Base-by-base conservation (phyloP, 2,329 filamentous ascomycete genomes). In the Fusarium albosuccineum region DNA sequence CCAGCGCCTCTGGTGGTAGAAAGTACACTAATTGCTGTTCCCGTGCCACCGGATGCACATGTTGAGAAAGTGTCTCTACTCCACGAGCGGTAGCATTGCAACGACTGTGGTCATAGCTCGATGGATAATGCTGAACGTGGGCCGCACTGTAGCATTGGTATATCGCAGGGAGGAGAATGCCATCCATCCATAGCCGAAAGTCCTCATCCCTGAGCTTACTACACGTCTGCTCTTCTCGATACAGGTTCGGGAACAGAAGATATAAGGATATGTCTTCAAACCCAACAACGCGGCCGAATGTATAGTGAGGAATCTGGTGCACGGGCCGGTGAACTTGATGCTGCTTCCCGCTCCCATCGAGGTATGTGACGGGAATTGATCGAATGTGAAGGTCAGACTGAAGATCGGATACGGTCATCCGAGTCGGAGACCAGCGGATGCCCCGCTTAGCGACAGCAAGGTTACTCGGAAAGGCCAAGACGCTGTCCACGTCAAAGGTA, bases 191-290 rank as follows among this genome's bases (percentile, higher is more conserved):
- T 11, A 44, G 27, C 14, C 27, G 39, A 36, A 46, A 55, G 22
- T 55, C 52, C 30, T 55, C 41, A 36, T 46, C 52, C 16, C 41
- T 37, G 13, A 55, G 17, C n/a, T 39, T 44, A 46, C 41, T 55
- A 30, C 17, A 45, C 33, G 45, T 37, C 30, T 55, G 52, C 41
- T 46, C 30, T 37, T 55, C 40, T 30, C 30, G 26, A 39, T 46
- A 55, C 37, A 55, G 33, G 41, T 36, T 39, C 13, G 46, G 33
- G 34, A 50, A 57, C 13, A 57, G 45, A 40, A 57, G 14, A 27
- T 57, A 57, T 36, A 57, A 29, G 26, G 45, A 50, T 50, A 57
- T 44, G 50, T 50, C 54, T 14, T 57, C 45, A 44, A 57, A 52
- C 33, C 55, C 27, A 44, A 54, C n/a, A 36, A 54, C 27, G n/a